These are phyloP conservation scores for Pestalotiopsis sp. DNA, from an alignment of 2,329 filamentous ascomycete genomes.

Conservation along the genomic window DNA sequence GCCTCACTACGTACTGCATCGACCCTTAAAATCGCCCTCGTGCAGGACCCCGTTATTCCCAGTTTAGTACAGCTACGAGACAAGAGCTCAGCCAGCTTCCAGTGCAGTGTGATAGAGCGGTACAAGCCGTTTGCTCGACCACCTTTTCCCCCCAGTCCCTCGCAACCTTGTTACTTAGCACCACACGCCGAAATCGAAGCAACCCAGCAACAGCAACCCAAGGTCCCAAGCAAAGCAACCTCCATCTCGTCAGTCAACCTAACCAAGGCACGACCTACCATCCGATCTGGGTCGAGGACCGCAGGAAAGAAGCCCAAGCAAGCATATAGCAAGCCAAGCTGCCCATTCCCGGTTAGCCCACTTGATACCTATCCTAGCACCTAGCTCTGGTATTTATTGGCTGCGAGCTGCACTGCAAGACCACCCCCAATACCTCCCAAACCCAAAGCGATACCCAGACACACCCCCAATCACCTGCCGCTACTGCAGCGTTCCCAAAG, in stretches of 20 bases:
- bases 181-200: neutral
- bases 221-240: neutral
- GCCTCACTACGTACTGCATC: neutral
- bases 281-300: neutral
- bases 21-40: neutral
- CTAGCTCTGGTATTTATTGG: neutral
- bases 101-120: neutral
- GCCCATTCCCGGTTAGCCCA: neutral
- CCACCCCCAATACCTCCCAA: neutral
- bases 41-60: neutral
- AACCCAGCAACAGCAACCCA: neutral
- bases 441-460: neutral
- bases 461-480: neutral
- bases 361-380: neutral
- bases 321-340: neutral
- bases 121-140: constrained; percentile 1
- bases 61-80: neutral
- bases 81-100: neutral
- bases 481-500: neutral
- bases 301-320: neutral
- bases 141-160: neutral
- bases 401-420: neutral
- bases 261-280: neutral
- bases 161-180: neutral
- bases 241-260: neutral